Evolutionary conservation across 2,329 filamentous ascomycete species (phyloP).

Genomic region (Penicillium sp.): DNA sequence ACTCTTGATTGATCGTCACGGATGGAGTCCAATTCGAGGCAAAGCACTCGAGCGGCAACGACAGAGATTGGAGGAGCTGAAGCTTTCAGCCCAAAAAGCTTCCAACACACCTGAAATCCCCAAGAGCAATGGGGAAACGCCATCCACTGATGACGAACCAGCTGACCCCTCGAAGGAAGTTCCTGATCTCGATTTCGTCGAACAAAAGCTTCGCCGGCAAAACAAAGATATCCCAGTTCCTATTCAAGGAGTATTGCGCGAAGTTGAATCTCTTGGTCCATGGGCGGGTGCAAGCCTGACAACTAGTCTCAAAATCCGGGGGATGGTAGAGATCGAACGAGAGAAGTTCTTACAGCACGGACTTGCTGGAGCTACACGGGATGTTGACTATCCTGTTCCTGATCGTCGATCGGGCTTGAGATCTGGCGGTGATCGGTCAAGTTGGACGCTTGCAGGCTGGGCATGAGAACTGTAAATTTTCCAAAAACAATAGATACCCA

Average conservation of each 20-base stretch:
- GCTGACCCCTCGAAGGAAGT: slow-evolving; percentile 26
- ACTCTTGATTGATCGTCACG: slow-evolving; percentile 61
- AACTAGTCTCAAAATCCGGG: slow-evolving; percentile 57
- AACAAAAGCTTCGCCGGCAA: slow-evolving; percentile 38
- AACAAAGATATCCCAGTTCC: slow-evolving; percentile 35
- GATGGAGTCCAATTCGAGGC: slow-evolving; percentile 75
- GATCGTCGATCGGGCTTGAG: slow-evolving; percentile 41
- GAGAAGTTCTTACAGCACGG: slow-evolving; percentile 59
- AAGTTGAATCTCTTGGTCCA: slow-evolving; percentile 59
- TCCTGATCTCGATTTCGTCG: slow-evolving; percentile 48
- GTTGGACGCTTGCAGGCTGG: slow-evolving; percentile 50
- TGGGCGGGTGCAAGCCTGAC: slow-evolving; percentile 65
- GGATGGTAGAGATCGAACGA: slow-evolving; percentile 62
- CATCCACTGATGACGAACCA: slow-evolving; percentile 7
- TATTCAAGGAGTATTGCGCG: slow-evolving; percentile 45
- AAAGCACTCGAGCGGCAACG: slow-evolving; percentile 56
- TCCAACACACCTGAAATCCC: background rate
- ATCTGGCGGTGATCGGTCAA: slow-evolving; percentile 45
- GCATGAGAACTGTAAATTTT: slow-evolving; percentile 30
- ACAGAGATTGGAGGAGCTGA: slow-evolving; percentile 45
- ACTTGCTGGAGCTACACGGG: slow-evolving; percentile 46
- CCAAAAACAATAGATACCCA: slow-evolving; percentile 21
- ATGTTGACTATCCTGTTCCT: slow-evolving; percentile 37
- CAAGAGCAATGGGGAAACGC: slow-evolving; percentile 5
- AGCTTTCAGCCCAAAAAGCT: slow-evolving; percentile 12